Base-by-base conservation (phyloP, 371 early-diverging fungal genomes). In the Capillidium heterosporum region DNA sequence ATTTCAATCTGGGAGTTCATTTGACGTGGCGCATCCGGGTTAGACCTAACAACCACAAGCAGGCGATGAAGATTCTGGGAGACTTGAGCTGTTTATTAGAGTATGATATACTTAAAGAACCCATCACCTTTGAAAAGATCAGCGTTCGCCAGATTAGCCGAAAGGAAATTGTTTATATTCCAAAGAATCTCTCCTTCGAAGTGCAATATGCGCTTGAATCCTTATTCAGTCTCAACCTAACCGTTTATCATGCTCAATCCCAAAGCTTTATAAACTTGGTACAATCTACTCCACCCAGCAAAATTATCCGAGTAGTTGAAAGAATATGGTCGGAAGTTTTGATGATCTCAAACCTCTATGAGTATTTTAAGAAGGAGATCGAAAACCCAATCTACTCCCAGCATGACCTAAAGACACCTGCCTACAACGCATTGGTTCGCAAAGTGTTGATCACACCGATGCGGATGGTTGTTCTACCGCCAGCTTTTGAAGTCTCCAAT, bases 401-500 rank as follows among this genome's bases (percentile, higher is more conserved):
- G 17, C 7, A 39, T 7, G 40, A 17, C 40, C 17, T 26, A 7
- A 28, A 21, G 2, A 26, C 28, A 15, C 43, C 56, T 19, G 15
- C 43, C 2, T 74, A 76, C 53, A 72, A 71, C 35, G 71, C 73
- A 3, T 57, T 65, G 46, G 60, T 79, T 7, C 71, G 79, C 0
- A 80, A 77, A 59, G 63, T 78, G 0, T 60, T 77, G 19, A 61
- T 82, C 1, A 77, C 83, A 0, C 83, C 83, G 0, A 73, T 74
- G 0, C 66, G 69, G 0, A 58, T 82, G 11, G 71, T 74, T 50
- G 55, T 78, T 2, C 68, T 70, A 28, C 71, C 77, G 5, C 74
- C 76, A 0, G 59, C 67, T 0, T 51, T 78, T 4, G 83, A 80
- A 58, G 68, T 71, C 0, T 74, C 78, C 21, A 83, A 83, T 58